Evolutionary conservation across 305 asterid genomes (phyloP).

Genomic region (Fraxinus latifolia): DNA sequence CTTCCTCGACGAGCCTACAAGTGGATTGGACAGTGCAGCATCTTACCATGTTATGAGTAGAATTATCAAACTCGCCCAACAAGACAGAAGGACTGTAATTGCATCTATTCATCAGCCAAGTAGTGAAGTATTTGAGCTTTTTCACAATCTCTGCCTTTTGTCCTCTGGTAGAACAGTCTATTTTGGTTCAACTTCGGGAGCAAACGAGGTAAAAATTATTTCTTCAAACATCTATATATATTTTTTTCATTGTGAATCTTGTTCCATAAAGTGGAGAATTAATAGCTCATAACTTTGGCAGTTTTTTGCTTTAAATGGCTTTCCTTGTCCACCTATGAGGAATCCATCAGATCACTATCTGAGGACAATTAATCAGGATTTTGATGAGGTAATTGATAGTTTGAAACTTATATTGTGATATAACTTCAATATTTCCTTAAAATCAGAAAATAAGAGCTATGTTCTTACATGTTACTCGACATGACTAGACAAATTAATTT

Average conservation of each 20-base stretch:
- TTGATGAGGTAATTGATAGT: constrained; percentile 37
- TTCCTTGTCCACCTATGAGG: constrained; percentile 54
- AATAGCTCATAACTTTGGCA: constrained; percentile 2
- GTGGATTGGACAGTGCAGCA: constrained; percentile 74
- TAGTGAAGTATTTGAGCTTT: constrained; percentile 56
- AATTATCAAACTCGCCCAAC: constrained; percentile 34
- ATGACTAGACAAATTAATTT: not conserved
- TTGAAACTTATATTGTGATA: not conserved
- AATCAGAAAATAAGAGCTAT: not conserved
- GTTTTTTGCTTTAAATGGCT: constrained; percentile 54
- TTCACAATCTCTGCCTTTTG: constrained; percentile 59
- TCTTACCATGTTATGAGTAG: constrained; percentile 62
- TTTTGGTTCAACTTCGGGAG: constrained; percentile 51
- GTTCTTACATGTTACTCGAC: not conserved
- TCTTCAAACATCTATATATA: not conserved
- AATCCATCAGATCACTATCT: constrained; percentile 61
- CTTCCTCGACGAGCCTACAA: constrained; percentile 72
- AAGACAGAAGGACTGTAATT: constrained; percentile 37
- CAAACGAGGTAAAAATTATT: constrained; percentile 41
- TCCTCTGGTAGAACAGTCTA: constrained; percentile 54
- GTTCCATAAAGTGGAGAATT: not conserved
- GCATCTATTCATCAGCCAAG: constrained; percentile 70
- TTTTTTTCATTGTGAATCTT: not conserved
- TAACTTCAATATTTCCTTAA: no score
- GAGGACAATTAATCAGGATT: constrained; percentile 58